Conservation (phyloP, 768 basidiomycete genomes). For the Mycena leptocephala region DNA sequence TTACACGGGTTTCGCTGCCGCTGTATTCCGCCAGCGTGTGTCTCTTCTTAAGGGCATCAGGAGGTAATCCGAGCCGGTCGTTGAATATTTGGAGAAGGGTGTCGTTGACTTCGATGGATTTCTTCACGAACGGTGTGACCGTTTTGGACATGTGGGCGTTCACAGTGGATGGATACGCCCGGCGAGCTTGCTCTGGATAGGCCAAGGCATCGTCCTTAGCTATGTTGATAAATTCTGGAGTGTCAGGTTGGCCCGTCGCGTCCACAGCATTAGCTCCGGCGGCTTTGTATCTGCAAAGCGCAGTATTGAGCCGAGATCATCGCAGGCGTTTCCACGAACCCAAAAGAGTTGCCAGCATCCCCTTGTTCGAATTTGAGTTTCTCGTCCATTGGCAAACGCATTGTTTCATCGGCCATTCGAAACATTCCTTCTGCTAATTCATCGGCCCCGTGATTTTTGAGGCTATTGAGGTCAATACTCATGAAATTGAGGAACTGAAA, state of each 20-base stretch:
- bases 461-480: conserved; percentile 44
- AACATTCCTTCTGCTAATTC: conserved; percentile 68
- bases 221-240: conserved; percentile 76
- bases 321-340: conserved; percentile 43
- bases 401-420: conserved; percentile 68
- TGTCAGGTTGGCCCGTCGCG: conserved; percentile 69
- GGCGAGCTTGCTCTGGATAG: conserved; percentile 67
- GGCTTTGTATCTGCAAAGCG: conserved; percentile 68
- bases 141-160: conserved; percentile 65
- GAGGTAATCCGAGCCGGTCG: conserved; percentile 67
- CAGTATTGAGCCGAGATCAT: conserved; percentile 34
- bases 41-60: conserved; percentile 59
- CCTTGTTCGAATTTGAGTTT: conserved; percentile 75
- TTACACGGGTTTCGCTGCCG: conserved; percentile 72
- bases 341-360: conserved; percentile 58
- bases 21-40: conserved; percentile 66
- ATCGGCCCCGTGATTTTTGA: conserved; percentile 72
- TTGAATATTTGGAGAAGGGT: conserved; percentile 72
- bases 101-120: conserved; percentile 71
- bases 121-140: conserved; percentile 71
- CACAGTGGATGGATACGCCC: conserved; percentile 72
- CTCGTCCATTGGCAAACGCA: conserved; percentile 69
- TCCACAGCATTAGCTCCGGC: conserved; percentile 76
- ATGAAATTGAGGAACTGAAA: not conserved
- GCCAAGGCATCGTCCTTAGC: conserved; percentile 80